phyloP scores from a whole-genome alignment of 768 basidiomycete genomes.

The Leucosporidium creatinivorum region DNA sequence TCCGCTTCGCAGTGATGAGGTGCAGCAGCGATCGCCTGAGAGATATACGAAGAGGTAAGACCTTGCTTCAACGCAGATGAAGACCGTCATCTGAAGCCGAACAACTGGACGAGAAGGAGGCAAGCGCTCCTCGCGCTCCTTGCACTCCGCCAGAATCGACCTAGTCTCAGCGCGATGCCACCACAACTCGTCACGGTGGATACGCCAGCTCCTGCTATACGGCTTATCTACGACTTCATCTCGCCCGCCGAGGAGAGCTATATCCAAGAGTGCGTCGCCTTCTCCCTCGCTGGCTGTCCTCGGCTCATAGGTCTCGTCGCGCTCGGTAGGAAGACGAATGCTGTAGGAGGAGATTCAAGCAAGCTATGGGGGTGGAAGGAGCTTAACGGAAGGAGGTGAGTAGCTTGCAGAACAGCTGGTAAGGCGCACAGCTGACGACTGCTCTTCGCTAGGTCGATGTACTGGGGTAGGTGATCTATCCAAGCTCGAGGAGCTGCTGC shows the following conservation, averaged over 20 bases:
- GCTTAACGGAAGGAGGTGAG: constrained; percentile 35
- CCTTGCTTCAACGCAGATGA: too few relatives aligned
- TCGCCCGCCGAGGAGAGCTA: constrained; percentile 19
- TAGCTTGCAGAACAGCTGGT: neutral
- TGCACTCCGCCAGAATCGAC: too few relatives aligned
- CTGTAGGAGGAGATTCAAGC: constrained; percentile 9
- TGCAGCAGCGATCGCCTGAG: too few relatives aligned
- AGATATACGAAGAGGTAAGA: too few relatives aligned
- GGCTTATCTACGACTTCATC: constrained; percentile 29
- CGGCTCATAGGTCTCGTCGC: neutral
- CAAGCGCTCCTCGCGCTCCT: too few relatives aligned
- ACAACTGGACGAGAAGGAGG: too few relatives aligned
- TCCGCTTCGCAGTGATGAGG: too few relatives aligned
- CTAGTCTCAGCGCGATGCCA: too few relatives aligned
- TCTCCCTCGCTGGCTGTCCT: accelerated
- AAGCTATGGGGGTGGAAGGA: constrained; percentile 38
- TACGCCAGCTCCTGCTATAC: neutral
- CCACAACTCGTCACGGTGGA: neutral
- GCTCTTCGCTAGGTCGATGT: constrained; percentile 27
- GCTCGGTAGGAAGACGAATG: constrained; percentile 10
- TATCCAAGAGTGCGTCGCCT: constrained; percentile 19
- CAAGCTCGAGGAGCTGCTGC: neutral
- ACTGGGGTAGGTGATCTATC: constrained; percentile 38
- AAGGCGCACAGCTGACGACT: neutral
- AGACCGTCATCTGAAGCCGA: too few relatives aligned